These are phyloP conservation scores for Cytospora paraplurivora DNA, from an alignment of 2,329 filamentous ascomycete genomes.

Conservation along the genomic window DNA sequence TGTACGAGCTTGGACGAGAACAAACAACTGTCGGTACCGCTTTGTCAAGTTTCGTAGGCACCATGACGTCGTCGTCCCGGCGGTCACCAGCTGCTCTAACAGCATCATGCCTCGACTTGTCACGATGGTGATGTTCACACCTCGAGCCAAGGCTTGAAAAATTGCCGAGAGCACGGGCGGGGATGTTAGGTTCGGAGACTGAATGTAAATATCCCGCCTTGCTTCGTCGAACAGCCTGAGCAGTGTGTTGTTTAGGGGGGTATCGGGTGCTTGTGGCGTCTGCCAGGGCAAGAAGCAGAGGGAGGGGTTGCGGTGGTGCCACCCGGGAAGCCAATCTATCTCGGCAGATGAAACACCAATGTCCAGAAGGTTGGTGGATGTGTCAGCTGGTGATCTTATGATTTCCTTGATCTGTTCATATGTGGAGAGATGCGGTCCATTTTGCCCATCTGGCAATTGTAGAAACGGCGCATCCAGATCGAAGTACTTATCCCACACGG, in stretches of 20 bases:
- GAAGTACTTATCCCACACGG: conserved; percentile 62
- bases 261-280: conserved; percentile 55
- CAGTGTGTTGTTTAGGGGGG: conserved; percentile 68
- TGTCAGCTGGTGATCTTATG: conserved; percentile 29
- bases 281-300: conserved; percentile 63
- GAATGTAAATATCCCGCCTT: conserved; percentile 61
- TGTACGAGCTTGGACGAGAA: conserved; percentile 27
- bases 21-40: conserved; percentile 45
- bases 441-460: not conserved
- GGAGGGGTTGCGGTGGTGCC: conserved; percentile 69
- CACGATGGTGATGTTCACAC: conserved; percentile 68
- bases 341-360: conserved; percentile 38
- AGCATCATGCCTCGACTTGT: conserved; percentile 73
- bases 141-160: conserved; percentile 61
- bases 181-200: conserved; percentile 79
- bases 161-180: conserved; percentile 64
- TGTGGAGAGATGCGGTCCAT: not conserved
- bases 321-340: conserved; percentile 65
- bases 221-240: conserved; percentile 63
- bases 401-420: conserved; percentile 24
- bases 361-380: conserved; percentile 40
- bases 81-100: conserved; percentile 78
- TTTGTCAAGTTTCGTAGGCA: conserved; percentile 63
- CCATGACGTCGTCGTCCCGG: conserved; percentile 70
- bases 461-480: conserved; percentile 6